Conservation (phyloP, 139 green algal species). For the Monoraphidium neglectum region DNA sequence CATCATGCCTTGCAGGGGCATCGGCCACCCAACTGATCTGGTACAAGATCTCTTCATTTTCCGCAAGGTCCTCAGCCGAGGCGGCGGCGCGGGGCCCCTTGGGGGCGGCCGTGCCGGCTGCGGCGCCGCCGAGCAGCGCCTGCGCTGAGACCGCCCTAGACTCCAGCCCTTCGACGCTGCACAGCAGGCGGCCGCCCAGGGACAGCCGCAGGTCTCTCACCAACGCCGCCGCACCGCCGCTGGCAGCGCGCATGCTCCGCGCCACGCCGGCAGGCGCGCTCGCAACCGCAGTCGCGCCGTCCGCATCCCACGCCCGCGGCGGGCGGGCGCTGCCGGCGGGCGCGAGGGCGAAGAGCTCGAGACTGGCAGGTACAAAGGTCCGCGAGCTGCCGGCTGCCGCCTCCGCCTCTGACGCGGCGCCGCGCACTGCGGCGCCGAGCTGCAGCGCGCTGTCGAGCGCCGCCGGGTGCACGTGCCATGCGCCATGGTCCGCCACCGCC, state of each 20-base stretch:
- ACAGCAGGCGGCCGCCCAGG: conserved; percentile 1
- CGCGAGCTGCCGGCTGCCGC: background rate
- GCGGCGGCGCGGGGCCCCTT: too few species aligned
- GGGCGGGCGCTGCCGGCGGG: background rate
- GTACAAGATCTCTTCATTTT: conserved; percentile 14
- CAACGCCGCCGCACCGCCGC: too few species aligned
- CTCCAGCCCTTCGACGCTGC: conserved; percentile 17
- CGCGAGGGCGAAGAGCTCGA: conserved; percentile 30
- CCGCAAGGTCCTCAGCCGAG: background rate
- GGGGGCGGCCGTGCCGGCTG: conserved; percentile 1
- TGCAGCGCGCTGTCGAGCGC: conserved; percentile 61
- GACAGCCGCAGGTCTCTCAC: conserved; percentile 10
- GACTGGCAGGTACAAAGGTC: conserved; percentile 37
- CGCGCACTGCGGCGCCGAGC: conserved; percentile 49
- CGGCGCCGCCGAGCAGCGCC: background rate
- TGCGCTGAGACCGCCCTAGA: background rate
- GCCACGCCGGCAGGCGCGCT: too few species aligned
- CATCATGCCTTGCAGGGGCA: background rate
- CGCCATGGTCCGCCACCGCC: background rate
- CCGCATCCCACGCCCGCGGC: background rate
- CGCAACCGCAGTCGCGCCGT: too few species aligned
- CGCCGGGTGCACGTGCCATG: conserved; percentile 40
- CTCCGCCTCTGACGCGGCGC: background rate
- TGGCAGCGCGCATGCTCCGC: too few species aligned
- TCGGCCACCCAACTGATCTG: conserved; percentile 3